phyloP scores from a whole-genome alignment of 2,329 filamentous ascomycete genomes.

The Calonectria naviculata region DNA sequence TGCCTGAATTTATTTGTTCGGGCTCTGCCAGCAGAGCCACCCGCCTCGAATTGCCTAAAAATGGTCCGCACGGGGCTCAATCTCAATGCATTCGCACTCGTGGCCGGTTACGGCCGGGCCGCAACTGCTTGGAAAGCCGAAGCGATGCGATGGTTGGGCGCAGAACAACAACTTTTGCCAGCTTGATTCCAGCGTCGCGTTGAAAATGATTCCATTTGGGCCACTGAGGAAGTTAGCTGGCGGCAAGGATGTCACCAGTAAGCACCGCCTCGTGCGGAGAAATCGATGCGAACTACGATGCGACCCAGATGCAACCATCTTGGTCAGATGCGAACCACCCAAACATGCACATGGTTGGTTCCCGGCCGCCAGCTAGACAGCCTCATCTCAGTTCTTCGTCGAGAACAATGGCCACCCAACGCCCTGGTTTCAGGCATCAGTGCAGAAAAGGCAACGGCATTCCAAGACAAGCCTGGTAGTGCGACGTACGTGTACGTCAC shows the following conservation, averaged over 20 bases:
- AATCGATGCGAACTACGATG: slow-evolving; percentile 20
- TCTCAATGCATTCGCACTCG: not conserved
- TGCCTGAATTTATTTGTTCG: not conserved
- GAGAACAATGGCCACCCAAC: slow-evolving; percentile 20
- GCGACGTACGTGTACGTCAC: not conserved
- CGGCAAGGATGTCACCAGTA: not conserved
- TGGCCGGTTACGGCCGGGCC: not conserved
- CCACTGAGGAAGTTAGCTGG: slow-evolving; percentile 11
- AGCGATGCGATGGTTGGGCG: not conserved
- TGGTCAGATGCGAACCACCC: slow-evolving; percentile 26
- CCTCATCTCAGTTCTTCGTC: slow-evolving; percentile 14
- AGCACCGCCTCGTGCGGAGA: slow-evolving; percentile 10
- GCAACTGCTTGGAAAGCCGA: not conserved
- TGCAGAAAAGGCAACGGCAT: slow-evolving; percentile 14
- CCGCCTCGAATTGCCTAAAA: not conserved
- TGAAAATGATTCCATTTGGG: not conserved
- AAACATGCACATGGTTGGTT: slow-evolving; percentile 32
- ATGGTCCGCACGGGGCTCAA: slow-evolving; percentile 6
- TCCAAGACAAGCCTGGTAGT: not conserved
- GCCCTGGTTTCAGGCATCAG: slow-evolving; percentile 25
- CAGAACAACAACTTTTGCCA: not conserved
- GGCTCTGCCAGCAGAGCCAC: not conserved
- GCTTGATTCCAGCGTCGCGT: not conserved
- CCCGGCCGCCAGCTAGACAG: not conserved
- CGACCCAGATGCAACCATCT: slow-evolving; percentile 22